phyloP scores from a whole-genome alignment of 805 yeast species.

The Suhomyces pyralidae region DNA sequence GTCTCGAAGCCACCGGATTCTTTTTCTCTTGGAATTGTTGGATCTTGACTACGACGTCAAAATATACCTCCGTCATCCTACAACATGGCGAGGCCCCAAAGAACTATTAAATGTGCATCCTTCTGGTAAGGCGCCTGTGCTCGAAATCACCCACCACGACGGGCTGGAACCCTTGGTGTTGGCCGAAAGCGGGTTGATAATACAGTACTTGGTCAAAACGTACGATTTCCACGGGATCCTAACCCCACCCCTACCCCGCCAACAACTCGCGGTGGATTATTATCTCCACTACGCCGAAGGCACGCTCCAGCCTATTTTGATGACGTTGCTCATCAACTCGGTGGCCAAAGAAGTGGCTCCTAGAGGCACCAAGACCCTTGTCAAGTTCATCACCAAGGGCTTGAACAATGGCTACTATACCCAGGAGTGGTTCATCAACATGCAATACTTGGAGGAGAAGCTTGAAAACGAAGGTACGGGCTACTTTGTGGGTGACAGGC shows the following conservation, averaged over 20 bases:
- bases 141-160: constrained; percentile 42
- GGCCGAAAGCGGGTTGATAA: constrained; percentile 38
- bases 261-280: constrained; percentile 45
- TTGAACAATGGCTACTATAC: constrained; percentile 48
- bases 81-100: constrained; percentile 37
- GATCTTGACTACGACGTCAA: constrained; percentile 53
- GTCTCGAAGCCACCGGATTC: constrained; percentile 59
- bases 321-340: constrained; percentile 35
- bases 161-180: constrained; percentile 32
- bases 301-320: constrained; percentile 50
- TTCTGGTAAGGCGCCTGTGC: constrained; percentile 60
- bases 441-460: constrained; percentile 40
- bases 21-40: constrained; percentile 65
- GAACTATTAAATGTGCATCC: constrained; percentile 55
- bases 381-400: constrained; percentile 41
- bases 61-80: constrained; percentile 48
- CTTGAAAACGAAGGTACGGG: constrained; percentile 29
- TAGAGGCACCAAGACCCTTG: constrained; percentile 44
- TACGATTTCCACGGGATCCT: constrained; percentile 31
- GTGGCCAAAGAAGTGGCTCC: constrained; percentile 45
- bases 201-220: constrained; percentile 34
- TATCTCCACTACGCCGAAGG: constrained; percentile 62
- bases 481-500: constrained; percentile 47
- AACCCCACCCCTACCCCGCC: constrained; percentile 19
- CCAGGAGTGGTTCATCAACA: constrained; percentile 42